Evolutionary conservation across 2,329 filamentous ascomycete species (phyloP).

Genomic region (Aureobasidium sp.): DNA sequence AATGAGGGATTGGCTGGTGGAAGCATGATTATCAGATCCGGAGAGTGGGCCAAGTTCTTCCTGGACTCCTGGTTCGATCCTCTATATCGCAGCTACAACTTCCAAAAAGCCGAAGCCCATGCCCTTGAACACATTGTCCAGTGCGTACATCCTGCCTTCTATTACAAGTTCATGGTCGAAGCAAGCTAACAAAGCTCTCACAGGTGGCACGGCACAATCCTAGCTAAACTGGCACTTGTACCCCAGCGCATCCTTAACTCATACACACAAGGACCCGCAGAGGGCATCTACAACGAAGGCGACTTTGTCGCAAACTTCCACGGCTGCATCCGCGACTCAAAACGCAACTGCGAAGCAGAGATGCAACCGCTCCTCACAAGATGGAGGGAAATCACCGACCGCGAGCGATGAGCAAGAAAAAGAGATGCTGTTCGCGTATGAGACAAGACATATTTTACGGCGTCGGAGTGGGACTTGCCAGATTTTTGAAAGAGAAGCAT

Average conservation of each 20-base stretch:
- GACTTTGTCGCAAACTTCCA: constrained; percentile 77
- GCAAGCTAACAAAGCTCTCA: constrained; percentile 55
- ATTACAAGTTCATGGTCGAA: neutral
- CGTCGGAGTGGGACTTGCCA: neutral
- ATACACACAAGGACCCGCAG: constrained; percentile 51
- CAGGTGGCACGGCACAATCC: constrained; percentile 94
- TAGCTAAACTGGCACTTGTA: constrained; percentile 83
- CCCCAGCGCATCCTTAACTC: constrained; percentile 78
- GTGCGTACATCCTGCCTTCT: constrained; percentile 25
- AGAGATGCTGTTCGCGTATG: neutral
- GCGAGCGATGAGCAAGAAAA: constrained; percentile 18
- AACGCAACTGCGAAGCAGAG: constrained; percentile 61
- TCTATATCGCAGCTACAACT: constrained; percentile 88
- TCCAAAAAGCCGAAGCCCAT: constrained; percentile 88
- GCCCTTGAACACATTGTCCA: constrained; percentile 62
- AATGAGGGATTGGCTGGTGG: constrained; percentile 66
- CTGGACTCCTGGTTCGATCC: constrained; percentile 96
- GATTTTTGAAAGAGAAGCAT: neutral
- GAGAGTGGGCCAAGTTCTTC: constrained; percentile 89
- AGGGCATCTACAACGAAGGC: constrained; percentile 62
- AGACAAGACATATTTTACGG: neutral
- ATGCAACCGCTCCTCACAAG: constrained; percentile 47
- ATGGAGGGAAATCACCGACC: constrained; percentile 30
- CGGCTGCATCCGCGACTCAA: constrained; percentile 57
- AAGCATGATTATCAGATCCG: constrained; percentile 73